These are phyloP conservation scores for Aegilops longissima DNA, from an alignment of 176 grass and related monocot genomes.

Conservation along the genomic window DNA sequence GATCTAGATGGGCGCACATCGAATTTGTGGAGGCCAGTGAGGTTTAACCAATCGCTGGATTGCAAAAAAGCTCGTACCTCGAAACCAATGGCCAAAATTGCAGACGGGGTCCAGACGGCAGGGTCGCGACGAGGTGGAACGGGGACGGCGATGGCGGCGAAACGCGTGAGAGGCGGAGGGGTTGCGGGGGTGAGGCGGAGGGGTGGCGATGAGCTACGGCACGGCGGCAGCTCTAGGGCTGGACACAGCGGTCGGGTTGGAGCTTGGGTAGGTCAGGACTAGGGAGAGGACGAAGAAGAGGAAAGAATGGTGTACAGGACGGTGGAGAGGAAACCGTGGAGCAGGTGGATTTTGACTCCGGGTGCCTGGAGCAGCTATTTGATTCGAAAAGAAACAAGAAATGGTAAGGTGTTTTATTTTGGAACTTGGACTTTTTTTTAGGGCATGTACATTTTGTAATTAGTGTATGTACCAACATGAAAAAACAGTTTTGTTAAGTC, in stretches of 20 bases:
- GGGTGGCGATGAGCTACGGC: neutral
- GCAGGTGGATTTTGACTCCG: conserved; percentile 15
- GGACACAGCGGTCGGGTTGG: neutral
- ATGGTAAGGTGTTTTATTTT: neutral
- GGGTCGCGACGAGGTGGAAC: neutral
- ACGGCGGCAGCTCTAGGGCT: conserved; percentile 17
- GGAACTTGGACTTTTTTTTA: neutral
- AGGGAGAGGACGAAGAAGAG: conserved; percentile 8
- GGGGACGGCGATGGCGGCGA: neutral
- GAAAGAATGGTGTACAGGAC: conserved; percentile 23
- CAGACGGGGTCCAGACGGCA: neutral
- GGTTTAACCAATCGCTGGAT: conserved; percentile 9
- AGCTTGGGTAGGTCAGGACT: conserved; percentile 24
- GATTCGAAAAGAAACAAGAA: neutral
- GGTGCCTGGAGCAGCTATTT: neutral
- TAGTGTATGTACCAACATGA: too few species aligned
- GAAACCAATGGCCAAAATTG: conserved; percentile 15
- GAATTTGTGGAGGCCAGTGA: conserved; percentile 5
- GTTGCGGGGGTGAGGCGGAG: neutral
- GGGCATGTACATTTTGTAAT: neutral
- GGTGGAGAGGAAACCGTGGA: conserved; percentile 22
- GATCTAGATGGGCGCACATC: neutral
- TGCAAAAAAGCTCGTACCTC: neutral
- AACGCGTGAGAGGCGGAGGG: neutral
- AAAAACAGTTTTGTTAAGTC: too few species aligned